Evolutionary conservation across 805 yeast species (phyloP).

Genomic region (Wickerhamiella galacta): DNA sequence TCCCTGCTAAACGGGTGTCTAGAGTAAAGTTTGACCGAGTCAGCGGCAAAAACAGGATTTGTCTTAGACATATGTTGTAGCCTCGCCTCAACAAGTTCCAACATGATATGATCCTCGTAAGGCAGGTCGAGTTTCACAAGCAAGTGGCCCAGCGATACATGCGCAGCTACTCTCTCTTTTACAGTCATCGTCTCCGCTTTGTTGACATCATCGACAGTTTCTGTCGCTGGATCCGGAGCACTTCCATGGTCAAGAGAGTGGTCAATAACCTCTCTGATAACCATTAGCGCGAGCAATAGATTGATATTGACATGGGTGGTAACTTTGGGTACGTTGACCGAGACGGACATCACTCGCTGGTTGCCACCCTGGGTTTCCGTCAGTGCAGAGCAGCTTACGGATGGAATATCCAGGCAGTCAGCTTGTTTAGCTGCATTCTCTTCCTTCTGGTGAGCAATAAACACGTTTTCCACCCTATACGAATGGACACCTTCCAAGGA

Average conservation of each 20-base stretch:
- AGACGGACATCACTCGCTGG: conserved; percentile 1
- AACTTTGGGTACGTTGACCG: conserved; percentile 9
- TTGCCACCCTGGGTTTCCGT: conserved; percentile 6
- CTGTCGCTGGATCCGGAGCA: neutral
- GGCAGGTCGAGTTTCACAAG: conserved; percentile 29
- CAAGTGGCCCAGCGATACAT: conserved; percentile 17
- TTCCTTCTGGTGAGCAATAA: conserved; percentile 1
- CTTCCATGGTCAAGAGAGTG: conserved; percentile 6
- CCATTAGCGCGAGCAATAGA: conserved; percentile 14
- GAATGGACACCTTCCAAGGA: conserved; percentile 3
- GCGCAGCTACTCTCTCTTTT: conserved; percentile 12
- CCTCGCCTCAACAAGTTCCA: conserved; percentile 27
- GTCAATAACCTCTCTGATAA: conserved; percentile 14
- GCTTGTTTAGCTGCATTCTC: conserved; percentile 2
- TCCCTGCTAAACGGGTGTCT: conserved; percentile 30
- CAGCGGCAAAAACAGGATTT: conserved; percentile 22
- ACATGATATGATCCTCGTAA: conserved; percentile 29
- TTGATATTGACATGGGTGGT: conserved; percentile 12
- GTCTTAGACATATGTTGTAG: conserved; percentile 17
- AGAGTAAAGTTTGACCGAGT: conserved; percentile 30
- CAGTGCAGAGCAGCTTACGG: conserved; percentile 1
- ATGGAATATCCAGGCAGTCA: conserved; percentile 7
- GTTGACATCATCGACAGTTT: neutral
- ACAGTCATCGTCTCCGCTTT: neutral
- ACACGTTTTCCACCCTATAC: neutral